Percentiles rank a stretch among this genome's conserved stretches.
Evolutionary conservation across 78 protist genomes (phyloP).

Genomic region (Dictyostelium discoideum): DNA sequence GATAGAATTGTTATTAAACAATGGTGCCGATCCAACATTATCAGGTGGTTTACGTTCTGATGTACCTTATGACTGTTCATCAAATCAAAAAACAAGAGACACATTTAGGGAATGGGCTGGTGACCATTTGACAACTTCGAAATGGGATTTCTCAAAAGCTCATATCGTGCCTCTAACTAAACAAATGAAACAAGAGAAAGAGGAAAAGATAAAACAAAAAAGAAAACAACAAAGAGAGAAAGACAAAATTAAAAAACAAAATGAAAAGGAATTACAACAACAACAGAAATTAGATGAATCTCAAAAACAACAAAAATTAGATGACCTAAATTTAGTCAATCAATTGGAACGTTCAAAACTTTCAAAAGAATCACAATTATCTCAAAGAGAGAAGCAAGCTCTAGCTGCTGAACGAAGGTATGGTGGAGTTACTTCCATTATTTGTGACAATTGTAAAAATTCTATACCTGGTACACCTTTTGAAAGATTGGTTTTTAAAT

Average conservation of each 20-base stretch:
- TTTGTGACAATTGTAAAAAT: not conserved
- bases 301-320: not conserved
- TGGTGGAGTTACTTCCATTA: not conserved
- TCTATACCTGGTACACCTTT: slow-evolving; percentile 26
- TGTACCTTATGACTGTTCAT: slow-evolving; percentile 34
- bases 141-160: slow-evolving; percentile 40
- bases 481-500: slow-evolving; percentile 35
- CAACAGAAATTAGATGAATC: not conserved
- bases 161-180: slow-evolving; percentile 44
- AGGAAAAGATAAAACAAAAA: slow-evolving; percentile 46
- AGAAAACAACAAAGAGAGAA: slow-evolving; percentile 39
- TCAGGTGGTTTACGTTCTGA: not conserved
- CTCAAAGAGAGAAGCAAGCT: slow-evolving; percentile 26
- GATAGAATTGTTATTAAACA: not conserved
- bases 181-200: slow-evolving; percentile 54
- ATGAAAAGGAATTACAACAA: not conserved
- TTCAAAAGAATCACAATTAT: slow-evolving; percentile 25
- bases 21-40: slow-evolving; percentile 53
- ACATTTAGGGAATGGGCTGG: slow-evolving; percentile 65
- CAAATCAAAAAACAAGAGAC: slow-evolving; percentile 8
- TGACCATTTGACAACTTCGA: not conserved
- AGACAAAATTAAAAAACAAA: slow-evolving; percentile 31
- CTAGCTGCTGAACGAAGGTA: slow-evolving; percentile 51
- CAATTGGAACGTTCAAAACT: not conserved
- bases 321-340: not conserved